phyloP scores from a whole-genome alignment of 2,329 filamentous ascomycete genomes.

The Pseudopyrenochaeta lycopersici region DNA sequence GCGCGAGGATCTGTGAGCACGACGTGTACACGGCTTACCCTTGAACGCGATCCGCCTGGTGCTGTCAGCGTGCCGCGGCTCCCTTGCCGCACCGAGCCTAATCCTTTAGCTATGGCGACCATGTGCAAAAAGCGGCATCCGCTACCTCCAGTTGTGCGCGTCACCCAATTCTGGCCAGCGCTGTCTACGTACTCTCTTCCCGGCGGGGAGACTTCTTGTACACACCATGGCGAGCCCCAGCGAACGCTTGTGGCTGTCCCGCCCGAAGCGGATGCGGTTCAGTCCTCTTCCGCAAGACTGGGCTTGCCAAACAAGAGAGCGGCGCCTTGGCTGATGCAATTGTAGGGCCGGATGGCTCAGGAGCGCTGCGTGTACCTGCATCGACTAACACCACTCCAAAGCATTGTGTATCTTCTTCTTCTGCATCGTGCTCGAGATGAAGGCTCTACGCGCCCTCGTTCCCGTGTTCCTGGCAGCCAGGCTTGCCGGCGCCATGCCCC shows the following conservation, averaged over 20 bases:
- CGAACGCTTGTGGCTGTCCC: neutral
- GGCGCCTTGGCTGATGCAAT: constrained; percentile 3
- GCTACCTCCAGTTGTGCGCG: too few relatives aligned
- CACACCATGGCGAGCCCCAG: too few relatives aligned
- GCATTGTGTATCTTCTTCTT: neutral
- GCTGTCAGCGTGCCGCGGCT: neutral
- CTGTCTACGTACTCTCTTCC: too few relatives aligned
- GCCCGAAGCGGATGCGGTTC: neutral
- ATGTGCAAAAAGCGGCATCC: too few relatives aligned
- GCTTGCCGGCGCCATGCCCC: constrained; percentile 25
- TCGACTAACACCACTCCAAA: too few relatives aligned
- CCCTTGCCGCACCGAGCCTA: neutral
- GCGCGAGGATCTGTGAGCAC: neutral
- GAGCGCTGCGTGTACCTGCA: neutral
- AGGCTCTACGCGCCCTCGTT: constrained; percentile 18
- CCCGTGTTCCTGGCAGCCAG: constrained; percentile 19
- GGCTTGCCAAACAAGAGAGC: neutral
- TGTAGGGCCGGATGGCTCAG: neutral
- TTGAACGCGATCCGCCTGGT: neutral
- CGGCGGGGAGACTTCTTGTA: too few relatives aligned
- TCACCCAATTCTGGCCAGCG: too few relatives aligned
- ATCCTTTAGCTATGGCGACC: too few relatives aligned
- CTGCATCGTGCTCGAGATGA: constrained; percentile 21
- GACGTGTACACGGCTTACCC: neutral
- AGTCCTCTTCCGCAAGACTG: neutral